Evolutionary conservation across 352 stramenopile species (phyloP).

Genomic region (Peronosclerospora sorghi): DNA sequence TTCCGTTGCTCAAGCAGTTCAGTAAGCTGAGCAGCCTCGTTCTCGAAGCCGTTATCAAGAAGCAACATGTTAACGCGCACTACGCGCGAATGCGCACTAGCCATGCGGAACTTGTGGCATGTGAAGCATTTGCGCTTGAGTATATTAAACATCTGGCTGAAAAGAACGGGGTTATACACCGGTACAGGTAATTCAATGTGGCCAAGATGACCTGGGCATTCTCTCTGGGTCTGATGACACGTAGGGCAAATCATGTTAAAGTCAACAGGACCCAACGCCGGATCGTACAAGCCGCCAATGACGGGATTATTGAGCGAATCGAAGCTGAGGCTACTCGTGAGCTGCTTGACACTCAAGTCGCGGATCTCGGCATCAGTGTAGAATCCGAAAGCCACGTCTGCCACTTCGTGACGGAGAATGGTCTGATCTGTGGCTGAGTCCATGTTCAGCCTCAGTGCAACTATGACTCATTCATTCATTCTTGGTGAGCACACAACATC

Average conservation of each 20-base stretch:
- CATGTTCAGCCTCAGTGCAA: constrained; percentile 21
- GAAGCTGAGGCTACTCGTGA: constrained; percentile 92
- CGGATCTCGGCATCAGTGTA: constrained; percentile 97
- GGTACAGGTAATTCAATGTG: constrained; percentile 98
- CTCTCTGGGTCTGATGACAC: constrained; percentile 90
- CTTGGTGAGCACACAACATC: constrained; percentile 15
- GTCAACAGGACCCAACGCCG: constrained; percentile 88
- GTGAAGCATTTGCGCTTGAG: constrained; percentile 97
- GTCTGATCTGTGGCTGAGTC: constrained; percentile 84
- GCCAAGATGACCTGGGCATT: constrained; percentile 97
- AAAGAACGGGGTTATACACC: constrained; percentile 97
- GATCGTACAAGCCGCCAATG: constrained; percentile 95
- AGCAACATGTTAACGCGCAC: constrained; percentile 87
- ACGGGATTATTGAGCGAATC: constrained; percentile 92
- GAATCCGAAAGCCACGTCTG: constrained; percentile 90
- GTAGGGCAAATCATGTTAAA: constrained; percentile 89
- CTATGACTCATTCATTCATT: no score
- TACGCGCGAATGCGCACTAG: constrained; percentile 62
- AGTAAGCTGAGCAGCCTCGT: constrained; percentile 62
- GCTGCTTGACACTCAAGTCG: constrained; percentile 92
- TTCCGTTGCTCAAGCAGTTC: constrained; percentile 82
- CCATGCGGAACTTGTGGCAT: constrained; percentile 94
- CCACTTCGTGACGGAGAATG: constrained; percentile 85
- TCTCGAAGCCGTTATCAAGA: constrained; percentile 80
- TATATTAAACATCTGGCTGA: constrained; percentile 89